Percentiles rank a stretch among this genome's conserved stretches.
phyloP scores from a whole-genome alignment of 768 basidiomycete genomes.

The Leccinum arenicola region DNA sequence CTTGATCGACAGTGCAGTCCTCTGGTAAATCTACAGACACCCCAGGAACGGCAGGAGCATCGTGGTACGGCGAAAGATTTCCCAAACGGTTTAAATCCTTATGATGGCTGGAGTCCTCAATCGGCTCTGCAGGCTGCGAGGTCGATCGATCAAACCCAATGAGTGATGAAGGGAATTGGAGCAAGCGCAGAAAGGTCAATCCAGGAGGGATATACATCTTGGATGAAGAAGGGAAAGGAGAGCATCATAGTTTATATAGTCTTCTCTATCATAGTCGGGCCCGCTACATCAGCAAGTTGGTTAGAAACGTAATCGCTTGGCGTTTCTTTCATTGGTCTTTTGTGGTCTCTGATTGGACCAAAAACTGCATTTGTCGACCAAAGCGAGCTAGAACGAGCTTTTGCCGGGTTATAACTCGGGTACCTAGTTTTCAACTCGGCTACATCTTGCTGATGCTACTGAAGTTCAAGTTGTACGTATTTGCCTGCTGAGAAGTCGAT shows the following conservation, averaged over 20 bases:
- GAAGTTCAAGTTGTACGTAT: no score
- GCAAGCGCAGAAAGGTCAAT: conserved; percentile 10
- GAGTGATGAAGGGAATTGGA: conserved; percentile 13
- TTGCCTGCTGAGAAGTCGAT: no score
- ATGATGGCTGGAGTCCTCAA: background rate
- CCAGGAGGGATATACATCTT: conserved; percentile 19
- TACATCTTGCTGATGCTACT: no score
- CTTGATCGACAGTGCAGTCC: conserved; percentile 40
- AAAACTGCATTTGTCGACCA: no score
- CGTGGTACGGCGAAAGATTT: conserved; percentile 38
- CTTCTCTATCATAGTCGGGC: background rate
- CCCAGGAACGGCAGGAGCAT: conserved; percentile 27
- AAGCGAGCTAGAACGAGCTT: no score
- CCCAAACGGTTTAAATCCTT: conserved; percentile 25
- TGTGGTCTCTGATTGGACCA: no score
- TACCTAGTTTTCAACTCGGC: no score
- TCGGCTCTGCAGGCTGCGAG: background rate
- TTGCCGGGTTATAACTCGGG: no score
- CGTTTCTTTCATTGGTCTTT: no score
- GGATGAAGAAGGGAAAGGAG: background rate
- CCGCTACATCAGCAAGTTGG: no score
- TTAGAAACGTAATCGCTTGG: no score
- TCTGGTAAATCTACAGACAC: conserved; percentile 32
- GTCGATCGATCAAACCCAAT: background rate
- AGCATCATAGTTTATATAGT: background rate